phyloP scores from a whole-genome alignment of 768 basidiomycete genomes.

The Mycena alexandri region DNA sequence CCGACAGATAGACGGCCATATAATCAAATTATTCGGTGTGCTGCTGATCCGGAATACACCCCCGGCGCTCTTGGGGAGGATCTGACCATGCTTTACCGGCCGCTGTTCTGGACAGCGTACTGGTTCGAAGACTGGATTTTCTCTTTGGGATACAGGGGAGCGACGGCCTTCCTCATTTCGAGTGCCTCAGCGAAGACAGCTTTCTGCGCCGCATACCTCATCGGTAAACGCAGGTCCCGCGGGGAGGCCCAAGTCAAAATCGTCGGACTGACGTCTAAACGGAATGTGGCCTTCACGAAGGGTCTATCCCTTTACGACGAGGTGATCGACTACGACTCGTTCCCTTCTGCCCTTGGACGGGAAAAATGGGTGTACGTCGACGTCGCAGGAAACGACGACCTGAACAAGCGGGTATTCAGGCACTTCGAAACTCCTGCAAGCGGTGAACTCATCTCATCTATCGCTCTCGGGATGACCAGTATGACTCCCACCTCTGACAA shows the following conservation, averaged over 20 bases:
- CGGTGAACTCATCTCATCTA: slow-evolving; percentile 52
- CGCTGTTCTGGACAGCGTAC: slow-evolving; percentile 81
- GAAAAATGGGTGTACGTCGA: slow-evolving; percentile 71
- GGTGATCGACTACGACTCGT: slow-evolving; percentile 66
- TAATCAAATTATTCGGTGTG: slow-evolving; percentile 75
- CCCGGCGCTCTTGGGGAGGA: slow-evolving; percentile 65
- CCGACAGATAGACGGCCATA: slow-evolving; percentile 71
- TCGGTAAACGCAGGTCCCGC: slow-evolving; percentile 58
- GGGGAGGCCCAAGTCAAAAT: slow-evolving; percentile 53
- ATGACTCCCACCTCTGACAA: slow-evolving; percentile 59
- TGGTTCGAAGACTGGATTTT: slow-evolving; percentile 83
- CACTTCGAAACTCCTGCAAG: slow-evolving; percentile 57
- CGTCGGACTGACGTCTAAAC: slow-evolving; percentile 71
- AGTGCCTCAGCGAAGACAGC: slow-evolving; percentile 82
- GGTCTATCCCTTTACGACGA: slow-evolving; percentile 68
- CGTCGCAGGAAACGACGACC: slow-evolving; percentile 66
- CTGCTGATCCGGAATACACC: slow-evolving; percentile 66
- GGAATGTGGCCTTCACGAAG: slow-evolving; percentile 68
- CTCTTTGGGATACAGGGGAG: slow-evolving; percentile 61
- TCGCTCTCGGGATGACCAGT: slow-evolving; percentile 70
- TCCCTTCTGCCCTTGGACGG: slow-evolving; percentile 49
- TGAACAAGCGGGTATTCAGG: slow-evolving; percentile 60
- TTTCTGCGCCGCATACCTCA: slow-evolving; percentile 74
- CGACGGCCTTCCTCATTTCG: slow-evolving; percentile 66
- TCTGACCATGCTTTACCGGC: slow-evolving; percentile 78